These are phyloP conservation scores for Colletotrichum abscissum DNA, from an alignment of 2,329 filamentous ascomycete genomes.

Conservation along the genomic window DNA sequence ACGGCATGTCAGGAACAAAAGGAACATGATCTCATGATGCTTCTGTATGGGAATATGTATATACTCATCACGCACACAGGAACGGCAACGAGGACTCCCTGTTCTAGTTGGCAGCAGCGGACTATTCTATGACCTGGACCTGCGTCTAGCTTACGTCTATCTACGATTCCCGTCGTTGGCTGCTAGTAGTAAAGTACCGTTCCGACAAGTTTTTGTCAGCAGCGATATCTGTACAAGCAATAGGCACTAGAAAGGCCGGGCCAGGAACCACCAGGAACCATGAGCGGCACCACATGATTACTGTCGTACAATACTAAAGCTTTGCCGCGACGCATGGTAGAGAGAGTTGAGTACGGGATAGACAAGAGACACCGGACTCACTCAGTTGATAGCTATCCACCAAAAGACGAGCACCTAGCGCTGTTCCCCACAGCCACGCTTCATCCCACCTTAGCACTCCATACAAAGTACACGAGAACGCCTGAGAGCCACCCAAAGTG, in stretches of 20 bases:
- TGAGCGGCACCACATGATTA: neutral
- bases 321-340: neutral
- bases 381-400: neutral
- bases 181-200: neutral
- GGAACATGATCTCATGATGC: conserved; percentile 2
- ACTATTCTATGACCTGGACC: no score
- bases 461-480: neutral
- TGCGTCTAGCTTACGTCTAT: no score
- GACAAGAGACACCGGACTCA: neutral
- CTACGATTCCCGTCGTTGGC: no score
- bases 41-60: no score
- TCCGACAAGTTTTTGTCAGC: neutral
- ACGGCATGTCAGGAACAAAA: neutral
- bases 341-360: no score
- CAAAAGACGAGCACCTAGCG: no score
- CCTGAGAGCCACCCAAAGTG: neutral
- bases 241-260: neutral
- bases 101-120: no score
- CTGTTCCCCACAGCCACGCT: neutral
- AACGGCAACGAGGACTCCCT: neutral
- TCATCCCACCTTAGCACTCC: neutral
- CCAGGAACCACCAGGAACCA: neutral
- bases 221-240: neutral
- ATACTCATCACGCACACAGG: neutral
- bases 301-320: neutral